Evolutionary conservation across 768 basidiomycete species (phyloP).

Genomic region (Ramaria sp.): DNA sequence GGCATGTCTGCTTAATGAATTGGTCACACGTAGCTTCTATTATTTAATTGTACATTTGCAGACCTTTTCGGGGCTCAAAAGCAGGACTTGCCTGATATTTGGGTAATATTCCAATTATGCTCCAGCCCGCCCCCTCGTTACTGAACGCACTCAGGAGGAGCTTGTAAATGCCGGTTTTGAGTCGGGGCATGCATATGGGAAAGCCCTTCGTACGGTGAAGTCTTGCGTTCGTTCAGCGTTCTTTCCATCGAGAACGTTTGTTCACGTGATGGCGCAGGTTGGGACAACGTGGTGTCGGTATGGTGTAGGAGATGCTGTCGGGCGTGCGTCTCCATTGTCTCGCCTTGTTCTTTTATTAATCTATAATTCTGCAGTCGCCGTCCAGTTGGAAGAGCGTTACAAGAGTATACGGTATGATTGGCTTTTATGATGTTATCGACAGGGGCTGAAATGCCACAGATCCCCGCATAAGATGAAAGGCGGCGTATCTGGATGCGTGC

Average conservation of each 20-base stretch:
- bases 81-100: slow-evolving; percentile 57
- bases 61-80: slow-evolving; percentile 65
- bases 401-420: slow-evolving; percentile 35
- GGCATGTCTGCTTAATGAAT: not conserved
- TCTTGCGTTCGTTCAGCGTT: slow-evolving; percentile 59
- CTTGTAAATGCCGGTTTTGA: slow-evolving; percentile 59
- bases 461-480: slow-evolving; percentile 71
- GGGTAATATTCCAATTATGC: slow-evolving; percentile 24
- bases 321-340: slow-evolving; percentile 21
- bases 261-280: not conserved
- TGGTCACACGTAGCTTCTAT: slow-evolving; percentile 6
- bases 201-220: slow-evolving; percentile 62
- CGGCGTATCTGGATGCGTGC: slow-evolving; percentile 62
- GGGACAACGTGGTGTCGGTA: slow-evolving; percentile 39
- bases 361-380: slow-evolving; percentile 33
- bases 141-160: slow-evolving; percentile 21
- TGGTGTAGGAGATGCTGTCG: slow-evolving; percentile 67
- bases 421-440: not conserved
- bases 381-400: slow-evolving; percentile 63
- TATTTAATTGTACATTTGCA: slow-evolving; percentile 41
- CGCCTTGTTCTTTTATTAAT: too few species aligned
- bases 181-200: slow-evolving; percentile 68
- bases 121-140: not conserved
- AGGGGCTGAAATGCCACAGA: slow-evolving; percentile 15
- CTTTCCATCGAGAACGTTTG: not conserved